A percentile compares a stretch with the other conserved stretches of the same genome.
Evolutionary conservation across 2,329 filamentous ascomycete genomes (phyloP).

Genomic region (Penicillium sp.): DNA sequence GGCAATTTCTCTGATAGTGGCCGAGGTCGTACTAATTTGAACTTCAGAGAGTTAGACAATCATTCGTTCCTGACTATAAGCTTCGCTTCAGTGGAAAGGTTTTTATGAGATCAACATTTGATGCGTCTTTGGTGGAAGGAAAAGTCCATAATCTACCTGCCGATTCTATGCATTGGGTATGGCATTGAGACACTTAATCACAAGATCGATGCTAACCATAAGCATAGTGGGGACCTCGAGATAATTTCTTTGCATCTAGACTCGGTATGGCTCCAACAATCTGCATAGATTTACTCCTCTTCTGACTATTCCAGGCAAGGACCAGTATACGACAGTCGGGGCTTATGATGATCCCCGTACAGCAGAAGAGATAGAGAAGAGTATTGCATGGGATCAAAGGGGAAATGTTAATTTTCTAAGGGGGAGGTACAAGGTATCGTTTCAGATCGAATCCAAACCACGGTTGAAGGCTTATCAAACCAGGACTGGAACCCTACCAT

Average conservation of each 20-base stretch:
- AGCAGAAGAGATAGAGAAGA: slow-evolving; percentile 33
- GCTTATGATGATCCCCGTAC: slow-evolving; percentile 47
- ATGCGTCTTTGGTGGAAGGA: slow-evolving; percentile 41
- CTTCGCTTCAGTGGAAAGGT: slow-evolving; percentile 52
- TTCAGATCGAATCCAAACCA: not conserved
- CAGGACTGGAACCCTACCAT: slow-evolving; percentile 50
- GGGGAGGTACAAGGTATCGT: slow-evolving; percentile 29
- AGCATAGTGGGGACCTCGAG: slow-evolving; percentile 45
- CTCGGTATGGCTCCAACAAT: slow-evolving; percentile 35
- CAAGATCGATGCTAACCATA: not conserved
- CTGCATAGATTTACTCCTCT: not conserved
- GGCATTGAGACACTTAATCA: not conserved
- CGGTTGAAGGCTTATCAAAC: slow-evolving; percentile 22
- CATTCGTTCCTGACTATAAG: slow-evolving; percentile 49
- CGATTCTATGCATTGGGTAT: slow-evolving; percentile 50
- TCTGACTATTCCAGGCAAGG: slow-evolving; percentile 26
- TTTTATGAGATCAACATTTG: slow-evolving; percentile 52
- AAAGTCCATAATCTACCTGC: slow-evolving; percentile 44
- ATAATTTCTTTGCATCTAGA: slow-evolving; percentile 50
- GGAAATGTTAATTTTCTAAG: slow-evolving; percentile 44
- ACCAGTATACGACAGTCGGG: slow-evolving; percentile 49
- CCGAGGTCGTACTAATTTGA: slow-evolving; percentile 4
- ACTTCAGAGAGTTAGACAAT: slow-evolving; percentile 31
- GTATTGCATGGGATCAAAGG: slow-evolving; percentile 44
- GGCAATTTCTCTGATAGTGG: slow-evolving; percentile 30